Base-by-base conservation (phyloP, 345 rosid species). In the Boechera divaricarpa region DNA sequence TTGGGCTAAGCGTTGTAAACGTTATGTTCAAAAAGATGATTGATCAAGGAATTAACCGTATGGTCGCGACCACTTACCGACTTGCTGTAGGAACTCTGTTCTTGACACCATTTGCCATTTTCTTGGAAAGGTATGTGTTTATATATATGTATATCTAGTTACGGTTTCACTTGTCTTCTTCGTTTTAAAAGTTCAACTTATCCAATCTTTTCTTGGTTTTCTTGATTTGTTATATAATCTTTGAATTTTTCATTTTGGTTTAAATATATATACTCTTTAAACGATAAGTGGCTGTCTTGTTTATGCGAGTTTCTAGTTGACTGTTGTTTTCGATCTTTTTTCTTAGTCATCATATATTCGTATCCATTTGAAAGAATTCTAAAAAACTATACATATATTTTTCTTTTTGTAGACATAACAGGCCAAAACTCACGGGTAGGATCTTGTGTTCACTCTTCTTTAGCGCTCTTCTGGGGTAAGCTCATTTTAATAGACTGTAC, bases 31-130 rank as follows among this genome's bases (percentile, higher is more conserved):
- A 89, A 89, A 81, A 82, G 76, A 80, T 85, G 67, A 82, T 90
- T 36, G 82, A 86, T 44, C 77, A 81, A 67, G 98, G 96, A 44
- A 81, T 85, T 44, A 84, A 85, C 77, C 90, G 84, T 73, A 77
- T 89, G 80, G 88, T 89, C 39, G 81, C 92, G 5, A 73, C 87
- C 70, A 86, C 93, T 16, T 89, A 93, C 72, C 82, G 98, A n/a
- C 88, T 85, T 31, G 70, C 70, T 7, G 81, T 80, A 51, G 86
- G 92, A 12, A 81, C 90, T 67, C 41, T 82, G 65, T 86, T 91
- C 89, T 74, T 93, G 76, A 81, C 75, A 48, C 97, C 98, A 10
- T 76, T 91, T 52, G 89, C 88, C 18, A 83, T 81, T 72, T 80
- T 89, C 54, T 77, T 78, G 72, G 97, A 93, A 81, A 88, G 93